phyloP scores from a whole-genome alignment of 2,329 filamentous ascomycete genomes.

The Ampelomyces quisqualis region DNA sequence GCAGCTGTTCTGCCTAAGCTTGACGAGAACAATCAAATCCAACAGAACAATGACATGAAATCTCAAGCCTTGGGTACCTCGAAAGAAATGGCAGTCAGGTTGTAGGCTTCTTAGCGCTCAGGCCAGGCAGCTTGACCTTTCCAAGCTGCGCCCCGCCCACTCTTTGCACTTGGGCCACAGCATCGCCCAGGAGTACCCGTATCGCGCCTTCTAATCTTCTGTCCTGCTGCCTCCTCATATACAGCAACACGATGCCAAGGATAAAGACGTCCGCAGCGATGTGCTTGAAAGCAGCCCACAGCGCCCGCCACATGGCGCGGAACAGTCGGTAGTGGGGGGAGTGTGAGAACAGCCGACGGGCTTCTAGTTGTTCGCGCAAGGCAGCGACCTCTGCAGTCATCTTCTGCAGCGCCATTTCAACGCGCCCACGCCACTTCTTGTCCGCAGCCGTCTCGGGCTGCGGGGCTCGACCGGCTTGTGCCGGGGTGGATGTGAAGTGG shows the following conservation, averaged over 20 bases:
- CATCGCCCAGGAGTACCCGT: constrained; percentile 60
- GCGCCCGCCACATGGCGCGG: constrained; percentile 50
- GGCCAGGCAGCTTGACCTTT: constrained; percentile 25
- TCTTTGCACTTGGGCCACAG: constrained; percentile 42
- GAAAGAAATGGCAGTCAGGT: no score
- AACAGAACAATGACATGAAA: no score
- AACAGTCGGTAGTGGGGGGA: constrained; percentile 62
- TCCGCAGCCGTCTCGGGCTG: constrained; percentile 36
- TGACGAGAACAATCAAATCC: no score
- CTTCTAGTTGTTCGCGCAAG: constrained; percentile 83
- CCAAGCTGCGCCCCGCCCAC: constrained; percentile 32
- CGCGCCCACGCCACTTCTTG: constrained; percentile 72
- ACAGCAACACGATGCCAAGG: constrained; percentile 65
- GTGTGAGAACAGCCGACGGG: constrained; percentile 69
- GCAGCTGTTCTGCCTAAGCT: no score
- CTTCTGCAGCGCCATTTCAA: constrained; percentile 83
- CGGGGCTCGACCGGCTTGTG: constrained; percentile 1
- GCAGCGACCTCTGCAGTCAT: constrained; percentile 92
- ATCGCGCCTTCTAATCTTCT: constrained; percentile 72
- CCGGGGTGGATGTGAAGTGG: constrained; percentile 8
- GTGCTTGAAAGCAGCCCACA: constrained; percentile 77
- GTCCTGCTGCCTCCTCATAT: constrained; percentile 72
- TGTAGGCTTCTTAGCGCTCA: constrained; percentile 19
- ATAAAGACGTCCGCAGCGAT: constrained; percentile 69
- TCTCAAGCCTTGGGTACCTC: no score